Base-by-base conservation (phyloP, 495 filamentous ascomycete species). In the Neurospora sp. region DNA sequence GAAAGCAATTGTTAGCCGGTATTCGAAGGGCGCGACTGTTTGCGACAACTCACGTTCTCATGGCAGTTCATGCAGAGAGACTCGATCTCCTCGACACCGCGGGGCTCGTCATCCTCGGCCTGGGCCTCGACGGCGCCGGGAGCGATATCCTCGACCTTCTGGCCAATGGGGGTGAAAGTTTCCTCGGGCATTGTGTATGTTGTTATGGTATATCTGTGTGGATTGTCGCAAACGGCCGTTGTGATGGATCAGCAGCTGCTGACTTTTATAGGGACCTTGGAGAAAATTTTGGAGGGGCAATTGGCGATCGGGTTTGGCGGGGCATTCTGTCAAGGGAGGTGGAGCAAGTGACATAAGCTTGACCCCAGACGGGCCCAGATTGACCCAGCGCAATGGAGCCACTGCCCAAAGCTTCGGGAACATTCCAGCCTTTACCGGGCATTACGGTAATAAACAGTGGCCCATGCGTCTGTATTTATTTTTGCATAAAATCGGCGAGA, bases 1-100 rank as follows among this genome's bases (percentile, higher is more conserved):
- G 12, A 37, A 2, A 39, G 20, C 61, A 6, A 48, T 22, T 22
- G 68, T 77, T 31, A 76, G 76, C 71, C 69, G 4, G 16, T 61
- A 37, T 69, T 38, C 41, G 1, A 5, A 35, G 39, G 12, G n/a
- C 0, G 20, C 31, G 40, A 69, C 11, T n/a, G 44, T 61, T 44
- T 22, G 53, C 53, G 40, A 59, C 18, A 72, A 80, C 88, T 74
- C 86, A 94, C 93, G 87, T 97, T 90, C 74, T 95, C 89, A 73
- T 94, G 90, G 79, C 80, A 82, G 77, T 82, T 81, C 80, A 86
- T 81, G 76, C 85, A 85, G 39, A 85, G 80, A 75, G 81, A 87
- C 80, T 78, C 81, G 75, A 82, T 86, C 77, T 83, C 81, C 73
- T 94, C 91, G 37, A 92, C 89, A 8, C 89, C 81, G 76, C 84